Evolutionary conservation across 73 alveolate genomes (phyloP).

Genomic region (Tetrahymena borealis): DNA sequence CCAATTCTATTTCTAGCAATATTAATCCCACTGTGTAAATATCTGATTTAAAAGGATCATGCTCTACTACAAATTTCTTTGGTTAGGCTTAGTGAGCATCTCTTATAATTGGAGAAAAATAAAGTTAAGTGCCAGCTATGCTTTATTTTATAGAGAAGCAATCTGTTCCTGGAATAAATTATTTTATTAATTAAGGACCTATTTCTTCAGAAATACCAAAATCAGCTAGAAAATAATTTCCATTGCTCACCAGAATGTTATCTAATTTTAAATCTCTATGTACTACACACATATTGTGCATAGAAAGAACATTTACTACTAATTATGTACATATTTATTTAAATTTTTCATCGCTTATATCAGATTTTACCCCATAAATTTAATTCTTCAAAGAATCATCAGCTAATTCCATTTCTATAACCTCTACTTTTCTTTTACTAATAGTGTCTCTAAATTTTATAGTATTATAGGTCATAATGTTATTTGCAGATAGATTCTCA

Average conservation of each 20-base stretch:
- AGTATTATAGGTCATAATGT: not conserved
- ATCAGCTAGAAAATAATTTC: not conserved
- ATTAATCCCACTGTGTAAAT: not conserved
- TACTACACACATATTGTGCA: not conserved
- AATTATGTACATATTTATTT: not conserved
- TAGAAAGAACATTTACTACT: not conserved
- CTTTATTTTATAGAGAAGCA: not conserved
- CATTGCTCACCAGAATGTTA: not conserved
- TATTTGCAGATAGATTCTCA: not conserved
- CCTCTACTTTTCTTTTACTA: not conserved
- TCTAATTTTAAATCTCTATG: not conserved
- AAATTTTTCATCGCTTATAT: not conserved
- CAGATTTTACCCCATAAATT: not conserved
- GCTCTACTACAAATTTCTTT: not conserved
- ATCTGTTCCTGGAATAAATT: not conserved
- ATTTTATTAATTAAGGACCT: not conserved
- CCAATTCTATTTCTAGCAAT: not conserved
- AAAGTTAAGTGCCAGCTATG: not conserved
- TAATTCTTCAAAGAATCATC: not conserved
- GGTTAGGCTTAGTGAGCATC: not conserved
- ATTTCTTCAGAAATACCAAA: not conserved
- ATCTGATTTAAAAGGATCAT: not conserved
- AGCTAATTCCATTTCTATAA: not conserved
- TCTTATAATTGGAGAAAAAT: not conserved
- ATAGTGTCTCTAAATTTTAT: not conserved